Conservation (phyloP, 2,329 filamentous ascomycete species). For the Fusarium tricinctum region DNA sequence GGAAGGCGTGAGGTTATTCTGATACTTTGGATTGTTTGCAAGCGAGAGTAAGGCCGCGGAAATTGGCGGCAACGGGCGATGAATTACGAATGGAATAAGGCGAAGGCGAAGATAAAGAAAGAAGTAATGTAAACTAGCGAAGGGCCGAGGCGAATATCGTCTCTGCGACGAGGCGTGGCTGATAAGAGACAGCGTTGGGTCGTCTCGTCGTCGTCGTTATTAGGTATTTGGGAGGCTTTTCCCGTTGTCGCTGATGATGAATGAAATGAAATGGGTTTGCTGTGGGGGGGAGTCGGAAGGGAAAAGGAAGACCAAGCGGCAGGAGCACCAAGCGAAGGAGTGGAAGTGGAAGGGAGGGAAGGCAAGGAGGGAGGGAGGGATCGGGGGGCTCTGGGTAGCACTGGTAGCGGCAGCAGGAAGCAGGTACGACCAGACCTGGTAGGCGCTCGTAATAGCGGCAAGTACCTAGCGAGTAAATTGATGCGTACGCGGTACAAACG, state of each 20-base stretch:
- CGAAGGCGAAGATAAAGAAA: constrained; percentile 35
- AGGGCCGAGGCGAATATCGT: constrained; percentile 48
- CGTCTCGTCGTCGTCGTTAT: constrained; percentile 47
- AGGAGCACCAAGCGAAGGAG: constrained; percentile 20
- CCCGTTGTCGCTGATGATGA: constrained; percentile 45
- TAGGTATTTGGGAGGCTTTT: constrained; percentile 21
- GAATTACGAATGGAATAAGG: constrained; percentile 40
- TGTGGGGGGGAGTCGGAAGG: constrained; percentile 39
- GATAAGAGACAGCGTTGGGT: constrained; percentile 32
- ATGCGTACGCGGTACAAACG: constrained; percentile 26
- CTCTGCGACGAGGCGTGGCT: constrained; percentile 48
- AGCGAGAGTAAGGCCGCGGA: constrained; percentile 45
- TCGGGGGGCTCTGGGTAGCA: no score
- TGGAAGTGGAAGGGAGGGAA: constrained; percentile 22
- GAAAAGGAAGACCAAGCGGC: constrained; percentile 37
- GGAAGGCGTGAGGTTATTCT: constrained; percentile 35
- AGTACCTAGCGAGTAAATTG: constrained; percentile 32
- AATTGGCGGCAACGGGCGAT: constrained; percentile 28
- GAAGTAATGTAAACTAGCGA: constrained; percentile 43
- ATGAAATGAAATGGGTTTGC: constrained; percentile 43
- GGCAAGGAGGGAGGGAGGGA: constrained; percentile 31
- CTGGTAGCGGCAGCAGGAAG: constrained; percentile 29
- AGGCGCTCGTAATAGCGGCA: constrained; percentile 17
- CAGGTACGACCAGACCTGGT: constrained; percentile 34
- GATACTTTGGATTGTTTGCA: constrained; percentile 20